These are phyloP conservation scores for Berberis thunbergii DNA, from an alignment of 164 flowering plant species.

Conservation along the genomic window DNA sequence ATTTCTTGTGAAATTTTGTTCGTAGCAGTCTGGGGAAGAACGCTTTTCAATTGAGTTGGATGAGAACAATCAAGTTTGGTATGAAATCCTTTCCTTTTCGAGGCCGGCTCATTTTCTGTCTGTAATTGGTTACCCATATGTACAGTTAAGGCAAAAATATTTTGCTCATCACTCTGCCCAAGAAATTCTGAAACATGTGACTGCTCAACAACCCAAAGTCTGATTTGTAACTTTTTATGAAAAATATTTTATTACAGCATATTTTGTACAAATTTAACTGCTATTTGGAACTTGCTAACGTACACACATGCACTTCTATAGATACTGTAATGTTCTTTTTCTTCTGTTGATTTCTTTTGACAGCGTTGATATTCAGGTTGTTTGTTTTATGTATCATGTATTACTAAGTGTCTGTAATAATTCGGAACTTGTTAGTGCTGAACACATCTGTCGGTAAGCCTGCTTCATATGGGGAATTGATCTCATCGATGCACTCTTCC, in stretches of 20 bases:
- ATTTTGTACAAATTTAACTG: background rate
- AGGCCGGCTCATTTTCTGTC: constrained; percentile 80
- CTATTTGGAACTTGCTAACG: background rate
- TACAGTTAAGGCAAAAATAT: constrained; percentile 52
- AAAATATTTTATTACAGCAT: background rate
- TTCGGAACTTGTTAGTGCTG: background rate
- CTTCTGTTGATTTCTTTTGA: background rate
- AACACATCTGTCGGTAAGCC: constrained; percentile 5
- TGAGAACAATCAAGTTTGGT: constrained; percentile 86
- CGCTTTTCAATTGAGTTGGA: constrained; percentile 82
- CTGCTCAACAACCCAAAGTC: constrained; percentile 8
- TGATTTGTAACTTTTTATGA: background rate
- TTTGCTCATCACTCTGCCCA: constrained; percentile 62
- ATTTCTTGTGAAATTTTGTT: background rate
- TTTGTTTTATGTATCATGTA: background rate
- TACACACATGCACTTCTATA: too few relatives aligned
- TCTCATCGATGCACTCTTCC: constrained; percentile 15
- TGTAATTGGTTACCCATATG: constrained; percentile 67
- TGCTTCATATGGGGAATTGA: constrained; percentile 12
- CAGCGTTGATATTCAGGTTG: background rate
- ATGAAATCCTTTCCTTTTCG: constrained; percentile 82
- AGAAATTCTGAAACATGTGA: constrained; percentile 42
- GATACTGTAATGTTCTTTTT: too few relatives aligned
- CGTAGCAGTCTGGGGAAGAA: constrained; percentile 85
- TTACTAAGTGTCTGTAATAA: constrained; percentile 3